Conservation (phyloP, 495 filamentous ascomycete genomes). For the Neurospora tetraspora region DNA sequence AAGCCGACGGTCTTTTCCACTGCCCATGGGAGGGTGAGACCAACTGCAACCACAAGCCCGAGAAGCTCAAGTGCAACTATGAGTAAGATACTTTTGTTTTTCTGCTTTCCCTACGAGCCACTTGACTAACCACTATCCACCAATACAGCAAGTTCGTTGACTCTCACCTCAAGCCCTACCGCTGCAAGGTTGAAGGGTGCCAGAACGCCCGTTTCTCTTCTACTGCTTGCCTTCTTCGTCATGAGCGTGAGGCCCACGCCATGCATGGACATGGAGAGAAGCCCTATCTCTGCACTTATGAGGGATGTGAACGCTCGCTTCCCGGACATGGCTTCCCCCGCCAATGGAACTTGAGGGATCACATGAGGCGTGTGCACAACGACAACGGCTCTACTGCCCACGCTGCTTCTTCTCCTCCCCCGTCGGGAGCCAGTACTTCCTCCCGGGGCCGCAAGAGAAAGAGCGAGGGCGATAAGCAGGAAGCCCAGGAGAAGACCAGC, state of each 20-base stretch:
- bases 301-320: constrained; percentile 71
- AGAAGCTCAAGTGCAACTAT: constrained; percentile 94
- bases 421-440: constrained; percentile 19
- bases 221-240: constrained; percentile 86
- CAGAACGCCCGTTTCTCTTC: constrained; percentile 78
- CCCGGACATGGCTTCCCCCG: constrained; percentile 80
- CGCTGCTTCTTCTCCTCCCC: constrained; percentile 26
- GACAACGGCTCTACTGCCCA: constrained; percentile 42
- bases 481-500: constrained; percentile 25
- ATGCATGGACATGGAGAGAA: constrained; percentile 91
- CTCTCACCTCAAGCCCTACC: constrained; percentile 87
- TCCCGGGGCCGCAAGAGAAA: constrained; percentile 40
- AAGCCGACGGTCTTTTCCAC: constrained; percentile 73
- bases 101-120: constrained; percentile 4
- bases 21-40: constrained; percentile 74
- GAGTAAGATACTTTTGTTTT: constrained; percentile 51
- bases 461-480: constrained; percentile 31
- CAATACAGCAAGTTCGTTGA: constrained; percentile 78
- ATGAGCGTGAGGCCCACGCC: constrained; percentile 88
- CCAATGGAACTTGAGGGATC: constrained; percentile 87
- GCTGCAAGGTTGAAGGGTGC: constrained; percentile 73
- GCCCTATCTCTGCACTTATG: constrained; percentile 74
- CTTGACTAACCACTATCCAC: constrained; percentile 22
- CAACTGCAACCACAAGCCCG: constrained; percentile 72
- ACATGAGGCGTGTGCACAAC: constrained; percentile 90